Conservation (phyloP, 768 basidiomycete species). For the Russula brevipes region DNA sequence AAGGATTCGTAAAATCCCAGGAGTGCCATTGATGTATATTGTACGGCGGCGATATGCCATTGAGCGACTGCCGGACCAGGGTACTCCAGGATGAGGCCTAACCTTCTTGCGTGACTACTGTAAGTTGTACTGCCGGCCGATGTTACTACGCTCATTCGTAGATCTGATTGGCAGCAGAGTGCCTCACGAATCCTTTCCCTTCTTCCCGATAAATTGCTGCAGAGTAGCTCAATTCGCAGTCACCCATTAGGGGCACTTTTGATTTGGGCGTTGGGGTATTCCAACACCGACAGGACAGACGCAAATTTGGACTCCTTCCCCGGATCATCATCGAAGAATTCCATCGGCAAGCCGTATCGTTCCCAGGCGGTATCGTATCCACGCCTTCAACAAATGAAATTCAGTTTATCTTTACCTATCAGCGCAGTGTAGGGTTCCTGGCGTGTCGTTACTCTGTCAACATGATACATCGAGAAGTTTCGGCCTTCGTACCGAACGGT, state of each 20-base stretch:
- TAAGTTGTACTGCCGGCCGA: background rate
- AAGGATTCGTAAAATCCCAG: conserved; percentile 86
- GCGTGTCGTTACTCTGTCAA: background rate
- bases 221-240: background rate
- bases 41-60: conserved; percentile 89
- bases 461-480: background rate
- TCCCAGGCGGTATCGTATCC: background rate
- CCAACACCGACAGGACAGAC: background rate
- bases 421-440: background rate
- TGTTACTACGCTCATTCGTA: background rate
- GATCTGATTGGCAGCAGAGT: background rate
- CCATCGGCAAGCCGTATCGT: background rate
- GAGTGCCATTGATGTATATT: conserved; percentile 97
- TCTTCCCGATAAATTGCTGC: conserved; percentile 22
- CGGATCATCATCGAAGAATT: background rate
- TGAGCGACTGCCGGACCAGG: conserved; percentile 91
- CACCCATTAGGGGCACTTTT: background rate
- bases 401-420: background rate
- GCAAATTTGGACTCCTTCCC: background rate
- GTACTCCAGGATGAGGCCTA: conserved; percentile 48
- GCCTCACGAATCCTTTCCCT: background rate
- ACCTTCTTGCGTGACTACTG: background rate
- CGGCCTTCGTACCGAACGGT: background rate
- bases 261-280: background rate
- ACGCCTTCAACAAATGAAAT: background rate